Evolutionary conservation across 768 basidiomycete species (phyloP).

Genomic region (Lanmaoa rubissima): DNA sequence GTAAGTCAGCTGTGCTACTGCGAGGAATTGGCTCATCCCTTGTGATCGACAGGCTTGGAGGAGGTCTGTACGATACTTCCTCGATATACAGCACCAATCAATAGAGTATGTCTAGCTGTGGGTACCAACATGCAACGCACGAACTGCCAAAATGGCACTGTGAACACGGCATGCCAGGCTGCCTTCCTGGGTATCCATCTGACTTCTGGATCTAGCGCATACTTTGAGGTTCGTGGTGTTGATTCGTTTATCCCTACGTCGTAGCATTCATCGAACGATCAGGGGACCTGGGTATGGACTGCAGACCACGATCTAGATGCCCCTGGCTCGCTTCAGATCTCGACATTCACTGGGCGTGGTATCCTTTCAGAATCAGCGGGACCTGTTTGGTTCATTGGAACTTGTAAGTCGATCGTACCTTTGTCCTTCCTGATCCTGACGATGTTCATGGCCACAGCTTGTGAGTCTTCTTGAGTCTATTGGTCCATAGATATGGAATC

Average conservation of each 20-base stretch:
- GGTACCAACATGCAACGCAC: conserved; percentile 50
- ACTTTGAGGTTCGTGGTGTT: conserved; percentile 51
- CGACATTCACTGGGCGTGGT: conserved; percentile 65
- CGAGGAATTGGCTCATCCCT: background rate
- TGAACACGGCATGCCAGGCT: conserved; percentile 49
- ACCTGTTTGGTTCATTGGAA: conserved; percentile 81
- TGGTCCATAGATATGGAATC: background rate
- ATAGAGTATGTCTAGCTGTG: conserved; percentile 33
- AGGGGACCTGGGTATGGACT: conserved; percentile 80
- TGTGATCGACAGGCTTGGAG: conserved; percentile 23
- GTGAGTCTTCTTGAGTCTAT: conserved; percentile 9
- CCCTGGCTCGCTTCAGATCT: conserved; percentile 49
- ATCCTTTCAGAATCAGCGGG: conserved; percentile 73
- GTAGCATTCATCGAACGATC: background rate
- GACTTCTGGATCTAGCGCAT: conserved; percentile 49
- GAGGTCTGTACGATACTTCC: conserved; percentile 13
- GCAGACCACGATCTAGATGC: conserved; percentile 67
- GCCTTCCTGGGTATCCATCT: conserved; percentile 68
- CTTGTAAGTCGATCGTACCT: conserved; percentile 28
- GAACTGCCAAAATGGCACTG: conserved; percentile 43
- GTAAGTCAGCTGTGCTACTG: conserved; percentile 8
- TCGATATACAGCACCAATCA: background rate
- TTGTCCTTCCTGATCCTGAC: background rate
- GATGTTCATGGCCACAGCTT: conserved; percentile 7
- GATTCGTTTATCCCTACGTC: background rate